These are phyloP conservation scores for Phytophthora citricola DNA, from an alignment of 352 stramenopile genomes.

Conservation along the genomic window DNA sequence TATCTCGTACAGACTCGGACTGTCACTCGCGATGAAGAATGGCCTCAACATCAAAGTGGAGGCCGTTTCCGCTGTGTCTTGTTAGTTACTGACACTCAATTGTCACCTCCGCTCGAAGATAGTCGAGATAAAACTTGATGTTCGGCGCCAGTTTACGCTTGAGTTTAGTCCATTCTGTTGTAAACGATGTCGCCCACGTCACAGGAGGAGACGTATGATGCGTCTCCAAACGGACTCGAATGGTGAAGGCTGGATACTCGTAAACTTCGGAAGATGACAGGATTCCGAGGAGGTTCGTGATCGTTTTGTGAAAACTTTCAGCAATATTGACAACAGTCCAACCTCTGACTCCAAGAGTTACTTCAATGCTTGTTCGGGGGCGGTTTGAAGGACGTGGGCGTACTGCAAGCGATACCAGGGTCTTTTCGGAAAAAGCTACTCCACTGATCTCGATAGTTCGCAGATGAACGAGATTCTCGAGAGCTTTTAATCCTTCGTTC, in stretches of 20 bases:
- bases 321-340: constrained; percentile 28
- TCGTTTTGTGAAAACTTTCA: constrained; percentile 27
- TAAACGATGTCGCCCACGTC: constrained; percentile 23
- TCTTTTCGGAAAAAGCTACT: constrained; percentile 19
- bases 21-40: constrained; percentile 44
- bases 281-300: constrained; percentile 12
- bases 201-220: constrained; percentile 26
- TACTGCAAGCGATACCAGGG: constrained; percentile 23
- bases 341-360: constrained; percentile 28
- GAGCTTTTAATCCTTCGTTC: constrained; percentile 14
- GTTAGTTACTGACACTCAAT: constrained; percentile 6
- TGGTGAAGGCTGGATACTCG: constrained; percentile 21
- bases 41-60: constrained; percentile 20
- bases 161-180: constrained; percentile 23
- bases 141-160: constrained; percentile 23
- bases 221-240: constrained; percentile 33
- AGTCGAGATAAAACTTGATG: constrained; percentile 31
- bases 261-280: constrained; percentile 1
- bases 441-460: constrained; percentile 28
- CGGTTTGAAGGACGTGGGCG: not conserved
- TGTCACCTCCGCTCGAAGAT: constrained; percentile 15
- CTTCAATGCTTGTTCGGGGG: constrained; percentile 19
- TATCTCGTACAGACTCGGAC: constrained; percentile 34
- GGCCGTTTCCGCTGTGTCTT: not conserved
- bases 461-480: constrained; percentile 20